Base-by-base conservation (phyloP, 2,329 filamentous ascomycete genomes). In the Fusarium metavorans region DNA sequence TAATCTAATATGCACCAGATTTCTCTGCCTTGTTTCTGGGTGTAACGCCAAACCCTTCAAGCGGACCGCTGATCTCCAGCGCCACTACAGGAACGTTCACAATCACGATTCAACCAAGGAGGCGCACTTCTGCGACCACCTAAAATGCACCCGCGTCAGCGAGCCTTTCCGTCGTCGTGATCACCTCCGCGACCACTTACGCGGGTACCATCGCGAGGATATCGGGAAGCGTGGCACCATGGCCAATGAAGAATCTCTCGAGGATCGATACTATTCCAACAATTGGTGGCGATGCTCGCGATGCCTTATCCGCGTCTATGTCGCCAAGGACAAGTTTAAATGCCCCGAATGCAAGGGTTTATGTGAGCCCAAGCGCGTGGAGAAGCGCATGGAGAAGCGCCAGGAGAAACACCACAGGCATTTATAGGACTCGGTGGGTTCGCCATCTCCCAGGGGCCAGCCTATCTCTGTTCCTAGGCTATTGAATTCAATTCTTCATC, bases 131-230 rank as follows among this genome's bases (percentile, higher is more conserved):
- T 91, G 89, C 80, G 88, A 90, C 82, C 89, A 89, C 74, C 79
- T 81, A 25, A 82, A 79, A 56, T 90, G 89, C 77, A 68, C 79
- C 23, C 85, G 89, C 9, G 81, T 80, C 34, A 77, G 78, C 7
- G 80, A 84, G 3, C 85, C 88, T 2, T 90, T 91, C 76, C 83
- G 84, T 73, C 85, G 89, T 27, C 85, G 86, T 32, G 89, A 91
- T 70, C 89, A 91, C 80, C 89, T 86, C 77, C 84, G 89, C 39
- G 88, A 90, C 65, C 89, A 91, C 76, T 84, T 89, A 32, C 85
- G 89, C 35, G 85, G 88, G 48, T 88, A 83, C 70, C 89, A 91
- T 82, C 83, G 83, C 65, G 89, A 91, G 76, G 88, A 90, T 69
- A 84, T 89, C 37, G 81, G 83, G 74, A 87, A 87, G 81, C 85